These are phyloP conservation scores for Zasmidium cellare DNA, from an alignment of 2,329 filamentous ascomycete species.

Conservation along the genomic window DNA sequence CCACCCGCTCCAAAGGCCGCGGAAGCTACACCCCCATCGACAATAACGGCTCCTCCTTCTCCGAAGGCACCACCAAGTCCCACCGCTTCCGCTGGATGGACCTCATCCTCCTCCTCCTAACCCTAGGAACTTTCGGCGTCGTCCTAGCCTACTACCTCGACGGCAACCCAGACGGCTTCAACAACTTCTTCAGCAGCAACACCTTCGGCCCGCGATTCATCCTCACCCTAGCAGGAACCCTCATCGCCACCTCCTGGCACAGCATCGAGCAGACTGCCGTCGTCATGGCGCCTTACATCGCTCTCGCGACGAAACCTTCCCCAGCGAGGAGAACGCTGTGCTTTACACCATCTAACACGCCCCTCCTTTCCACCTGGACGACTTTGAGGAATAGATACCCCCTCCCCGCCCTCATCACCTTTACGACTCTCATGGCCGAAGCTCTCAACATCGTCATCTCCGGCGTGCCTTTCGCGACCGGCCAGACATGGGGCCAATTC, in stretches of 20 bases:
- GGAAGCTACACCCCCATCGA: slow-evolving; percentile 6
- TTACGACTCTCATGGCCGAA: slow-evolving; percentile 14
- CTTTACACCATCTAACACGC: slow-evolving; percentile 20
- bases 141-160: slow-evolving; percentile 21
- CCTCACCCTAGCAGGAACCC: slow-evolving; percentile 17
- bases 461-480: slow-evolving; percentile 19
- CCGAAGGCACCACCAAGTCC: not conserved
- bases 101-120: slow-evolving; percentile 11
- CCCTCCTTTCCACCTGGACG: slow-evolving; percentile 16
- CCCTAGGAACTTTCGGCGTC: slow-evolving; percentile 16
- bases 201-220: slow-evolving; percentile 25
- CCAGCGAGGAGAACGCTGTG: slow-evolving; percentile 10
- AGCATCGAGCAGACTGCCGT: slow-evolving; percentile 18
- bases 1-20: not conserved
- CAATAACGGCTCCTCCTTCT: not conserved
- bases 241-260: slow-evolving; percentile 19
- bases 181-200: slow-evolving; percentile 23
- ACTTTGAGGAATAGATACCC: slow-evolving; percentile 12
- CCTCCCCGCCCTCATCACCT: slow-evolving; percentile 14
- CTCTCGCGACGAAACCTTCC: slow-evolving; percentile 8
- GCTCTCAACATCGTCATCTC: slow-evolving; percentile 21
- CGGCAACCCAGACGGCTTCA: slow-evolving; percentile 18
- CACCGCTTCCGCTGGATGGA: slow-evolving; percentile 15
- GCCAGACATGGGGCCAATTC: slow-evolving; percentile 17
- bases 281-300: slow-evolving; percentile 17